Conservation (phyloP, 2,329 filamentous ascomycete genomes). For the Aciculosporium take region DNA sequence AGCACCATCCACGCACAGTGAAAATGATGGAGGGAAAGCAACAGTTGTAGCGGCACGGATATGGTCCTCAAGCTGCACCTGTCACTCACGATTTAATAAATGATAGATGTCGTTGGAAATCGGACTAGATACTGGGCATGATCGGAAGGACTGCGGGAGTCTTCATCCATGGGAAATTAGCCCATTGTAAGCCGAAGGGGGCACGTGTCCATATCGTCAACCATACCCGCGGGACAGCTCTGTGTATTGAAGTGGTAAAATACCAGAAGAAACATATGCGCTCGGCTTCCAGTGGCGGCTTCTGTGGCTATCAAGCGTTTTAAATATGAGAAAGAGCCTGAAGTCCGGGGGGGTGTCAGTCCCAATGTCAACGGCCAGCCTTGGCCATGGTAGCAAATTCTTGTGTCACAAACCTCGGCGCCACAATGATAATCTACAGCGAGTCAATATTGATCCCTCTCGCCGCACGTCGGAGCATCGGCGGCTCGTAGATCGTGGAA, state of each 20-base stretch:
- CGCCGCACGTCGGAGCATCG: slow-evolving; percentile 1
- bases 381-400: background rate
- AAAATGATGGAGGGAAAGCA: too few relatives aligned
- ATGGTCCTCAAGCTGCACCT: background rate
- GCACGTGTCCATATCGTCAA: slow-evolving; percentile 12
- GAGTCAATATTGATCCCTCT: background rate
- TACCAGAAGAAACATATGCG: background rate
- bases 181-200: slow-evolving; percentile 9
- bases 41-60: too few relatives aligned
- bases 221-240: slow-evolving; percentile 4
- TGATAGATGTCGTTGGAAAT: background rate
- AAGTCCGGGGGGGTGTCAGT: slow-evolving; percentile 1
- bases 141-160: slow-evolving; percentile 8
- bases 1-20: too few relatives aligned
- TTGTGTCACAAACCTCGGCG: slow-evolving; percentile 7
- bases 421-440: slow-evolving; percentile 8
- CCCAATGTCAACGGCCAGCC: slow-evolving; percentile 2
- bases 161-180: slow-evolving; percentile 11
- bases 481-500: slow-evolving; percentile 1
- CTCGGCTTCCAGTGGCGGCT: slow-evolving; percentile 7
- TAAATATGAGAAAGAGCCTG: slow-evolving; percentile 5
- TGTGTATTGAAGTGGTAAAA: background rate
- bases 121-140: background rate
- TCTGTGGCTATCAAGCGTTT: slow-evolving; percentile 5
- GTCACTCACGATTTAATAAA: background rate